Evolutionary conservation across 371 early-diverging fungal genomes (phyloP), one percentile per base, ranked within the genome.

Genomic region (Chytridium lagenaria): DNA sequence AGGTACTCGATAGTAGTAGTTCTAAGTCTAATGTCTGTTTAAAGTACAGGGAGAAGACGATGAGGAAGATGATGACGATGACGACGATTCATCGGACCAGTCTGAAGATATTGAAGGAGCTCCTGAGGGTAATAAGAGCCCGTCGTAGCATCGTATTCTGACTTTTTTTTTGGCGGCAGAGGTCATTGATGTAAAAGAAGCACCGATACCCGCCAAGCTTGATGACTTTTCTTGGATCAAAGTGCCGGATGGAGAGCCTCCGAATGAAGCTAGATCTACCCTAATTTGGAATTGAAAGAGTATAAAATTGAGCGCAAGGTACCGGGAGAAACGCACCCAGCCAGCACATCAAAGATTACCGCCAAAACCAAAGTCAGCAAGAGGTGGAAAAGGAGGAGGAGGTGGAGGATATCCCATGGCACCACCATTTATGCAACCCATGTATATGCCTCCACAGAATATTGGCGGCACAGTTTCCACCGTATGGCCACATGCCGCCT

Each of bases 221-320:
- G 55, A 12, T 52, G 26, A 37, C 23, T 61, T 34, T 61, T 61
- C 61, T 33, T 61, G 61, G 61, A 28, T 61, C 10, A 36, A 31
- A 34, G 61, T 77, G 3, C 66, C 75, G 15, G 70, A 70, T 5
- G 67, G 73, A 0, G 67, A 64, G 22, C 68, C 74, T 1, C 69
- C 69, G 26, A 65, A 50, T 34, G 81, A 81, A 30, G 72, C 19
- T 79, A 78, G 49, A 75, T 81, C 39, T 81, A 81, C 40, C 73
- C 67, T 33, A 78, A 76, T 30, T 55, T 81, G 33, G 79, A 81
- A 30, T 67, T 81, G 1, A 78, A 77, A 10, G 81, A 81, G 68
- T 64, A 63, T 34, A 68, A 73, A 39, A 65, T 75, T 31, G 79
- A 73, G 33, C 22, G 37, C 30, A 64, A 52, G 44, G 44, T 12